Percentiles rank a stretch among this genome's conserved stretches.
Conservation (phyloP, 108 stramenopile genomes). For the Bacterosira constricta region DNA sequence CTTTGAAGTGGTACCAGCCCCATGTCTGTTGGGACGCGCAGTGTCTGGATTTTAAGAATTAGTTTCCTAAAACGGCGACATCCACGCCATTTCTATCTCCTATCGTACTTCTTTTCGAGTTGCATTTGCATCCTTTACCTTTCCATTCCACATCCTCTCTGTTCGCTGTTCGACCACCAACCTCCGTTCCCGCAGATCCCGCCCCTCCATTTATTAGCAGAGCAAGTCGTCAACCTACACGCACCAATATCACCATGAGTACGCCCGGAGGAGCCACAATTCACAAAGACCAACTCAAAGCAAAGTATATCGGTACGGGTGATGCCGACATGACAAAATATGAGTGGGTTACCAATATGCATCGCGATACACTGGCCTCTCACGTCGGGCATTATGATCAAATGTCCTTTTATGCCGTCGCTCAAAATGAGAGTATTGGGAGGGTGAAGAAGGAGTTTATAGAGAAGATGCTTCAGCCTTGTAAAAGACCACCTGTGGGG, state of each 20-base stretch:
- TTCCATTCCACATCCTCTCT: too few species aligned
- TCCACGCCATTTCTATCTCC: too few species aligned
- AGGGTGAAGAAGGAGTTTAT: slow-evolving; percentile 87
- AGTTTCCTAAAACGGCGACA: too few species aligned
- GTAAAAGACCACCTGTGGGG: slow-evolving; percentile 57
- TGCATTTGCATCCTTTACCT: too few species aligned
- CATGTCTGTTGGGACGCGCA: too few species aligned
- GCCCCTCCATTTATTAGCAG: too few species aligned
- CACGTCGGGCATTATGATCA: slow-evolving; percentile 97
- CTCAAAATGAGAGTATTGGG: slow-evolving; percentile 95
- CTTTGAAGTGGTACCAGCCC: too few species aligned
- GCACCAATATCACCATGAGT: slow-evolving; percentile 79
- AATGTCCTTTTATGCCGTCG: slow-evolving; percentile 93
- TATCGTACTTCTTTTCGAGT: too few species aligned
- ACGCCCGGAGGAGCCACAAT: slow-evolving; percentile 87
- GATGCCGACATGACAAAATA: slow-evolving; percentile 90
- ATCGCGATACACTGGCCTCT: slow-evolving; percentile 96
- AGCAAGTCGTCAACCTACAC: too few species aligned
- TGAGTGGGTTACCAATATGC: slow-evolving; percentile 97
- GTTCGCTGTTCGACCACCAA: too few species aligned
- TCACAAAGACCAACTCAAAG: slow-evolving; percentile 86
- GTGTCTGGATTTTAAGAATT: too few species aligned
- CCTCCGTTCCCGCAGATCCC: too few species aligned
- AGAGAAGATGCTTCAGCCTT: slow-evolving; percentile 89
- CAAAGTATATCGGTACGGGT: slow-evolving; percentile 89